Conservation (phyloP, 169 alveolate species). For the Plasmodium gaboni region DNA sequence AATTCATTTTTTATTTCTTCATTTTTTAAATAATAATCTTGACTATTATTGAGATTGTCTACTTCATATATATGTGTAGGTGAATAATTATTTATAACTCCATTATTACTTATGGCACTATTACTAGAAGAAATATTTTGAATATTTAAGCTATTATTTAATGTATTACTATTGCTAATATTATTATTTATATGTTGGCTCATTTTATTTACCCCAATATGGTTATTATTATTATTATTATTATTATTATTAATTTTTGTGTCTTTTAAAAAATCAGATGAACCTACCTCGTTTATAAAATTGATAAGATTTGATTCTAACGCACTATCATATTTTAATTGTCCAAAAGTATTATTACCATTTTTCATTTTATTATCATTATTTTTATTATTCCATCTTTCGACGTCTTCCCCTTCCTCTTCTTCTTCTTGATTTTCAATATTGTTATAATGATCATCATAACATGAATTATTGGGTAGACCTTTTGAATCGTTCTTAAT, state of each 20-base stretch:
- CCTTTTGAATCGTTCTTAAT: not conserved
- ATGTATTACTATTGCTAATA: not conserved
- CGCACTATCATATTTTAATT: not conserved
- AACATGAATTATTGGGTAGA: not conserved
- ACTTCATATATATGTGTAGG: conserved; percentile 70
- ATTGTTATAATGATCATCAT: conserved; percentile 8
- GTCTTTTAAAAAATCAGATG: not conserved
- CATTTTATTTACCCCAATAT: conserved; percentile 4
- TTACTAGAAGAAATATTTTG: conserved; percentile 40
- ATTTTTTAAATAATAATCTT: conserved; percentile 41
- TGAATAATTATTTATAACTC: conserved; percentile 34
- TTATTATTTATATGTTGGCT: conserved; percentile 3
- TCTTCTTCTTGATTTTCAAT: conserved; percentile 8
- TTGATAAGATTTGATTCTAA: conserved; percentile 30
- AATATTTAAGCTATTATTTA: conserved; percentile 6
- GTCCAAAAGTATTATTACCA: conserved; percentile 3
- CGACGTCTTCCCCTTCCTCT: not conserved
- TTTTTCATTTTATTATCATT: not conserved
- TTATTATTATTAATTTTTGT: not conserved
- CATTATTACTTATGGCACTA: conserved; percentile 45
- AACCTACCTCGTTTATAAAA: conserved; percentile 26
- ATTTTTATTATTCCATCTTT: conserved; percentile 3
- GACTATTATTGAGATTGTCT: conserved; percentile 27
- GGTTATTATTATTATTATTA: not conserved
- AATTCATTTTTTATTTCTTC: conserved; percentile 38